Evolutionary conservation across 345 rosid genomes (phyloP).

Genomic region (Salix purpurea): DNA sequence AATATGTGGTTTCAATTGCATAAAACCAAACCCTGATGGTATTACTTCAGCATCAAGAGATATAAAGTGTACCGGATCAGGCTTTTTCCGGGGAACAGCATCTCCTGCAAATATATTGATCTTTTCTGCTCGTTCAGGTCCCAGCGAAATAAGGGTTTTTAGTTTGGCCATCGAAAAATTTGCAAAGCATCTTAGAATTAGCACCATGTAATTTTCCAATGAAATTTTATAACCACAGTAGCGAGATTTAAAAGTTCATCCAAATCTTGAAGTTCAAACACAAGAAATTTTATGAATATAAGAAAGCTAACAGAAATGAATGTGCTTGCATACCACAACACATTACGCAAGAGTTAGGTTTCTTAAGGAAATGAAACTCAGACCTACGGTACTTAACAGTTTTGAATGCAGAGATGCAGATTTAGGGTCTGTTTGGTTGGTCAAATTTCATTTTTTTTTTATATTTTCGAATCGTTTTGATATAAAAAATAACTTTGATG

Average conservation of each 20-base stretch:
- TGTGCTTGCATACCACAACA: neutral
- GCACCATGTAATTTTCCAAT: neutral
- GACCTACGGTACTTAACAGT: neutral
- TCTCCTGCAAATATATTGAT: conserved; percentile 94
- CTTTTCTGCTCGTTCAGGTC: conserved; percentile 79
- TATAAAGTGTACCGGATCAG: conserved; percentile 61
- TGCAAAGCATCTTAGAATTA: neutral
- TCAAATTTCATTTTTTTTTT: too few relatives aligned
- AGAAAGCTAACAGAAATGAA: neutral
- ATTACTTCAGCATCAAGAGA: neutral
- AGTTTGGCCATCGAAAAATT: conserved; percentile 2
- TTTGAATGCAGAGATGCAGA: neutral
- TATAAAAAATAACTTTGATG: too few relatives aligned
- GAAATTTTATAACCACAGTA: neutral
- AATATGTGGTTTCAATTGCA: neutral
- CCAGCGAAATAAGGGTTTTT: conserved; percentile 39
- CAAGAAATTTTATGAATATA: neutral
- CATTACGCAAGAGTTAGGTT: conserved; percentile 1
- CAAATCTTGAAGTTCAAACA: neutral
- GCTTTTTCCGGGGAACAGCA: conserved; percentile 84
- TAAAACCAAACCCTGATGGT: neutral
- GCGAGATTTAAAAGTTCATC: neutral
- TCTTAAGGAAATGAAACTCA: neutral
- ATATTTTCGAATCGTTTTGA: too few relatives aligned
- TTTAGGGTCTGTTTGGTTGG: neutral